Percentiles rank a stretch among this genome's conserved stretches.
phyloP scores from a whole-genome alignment of 805 yeast genomes.

The Lipomyces japonicus region DNA sequence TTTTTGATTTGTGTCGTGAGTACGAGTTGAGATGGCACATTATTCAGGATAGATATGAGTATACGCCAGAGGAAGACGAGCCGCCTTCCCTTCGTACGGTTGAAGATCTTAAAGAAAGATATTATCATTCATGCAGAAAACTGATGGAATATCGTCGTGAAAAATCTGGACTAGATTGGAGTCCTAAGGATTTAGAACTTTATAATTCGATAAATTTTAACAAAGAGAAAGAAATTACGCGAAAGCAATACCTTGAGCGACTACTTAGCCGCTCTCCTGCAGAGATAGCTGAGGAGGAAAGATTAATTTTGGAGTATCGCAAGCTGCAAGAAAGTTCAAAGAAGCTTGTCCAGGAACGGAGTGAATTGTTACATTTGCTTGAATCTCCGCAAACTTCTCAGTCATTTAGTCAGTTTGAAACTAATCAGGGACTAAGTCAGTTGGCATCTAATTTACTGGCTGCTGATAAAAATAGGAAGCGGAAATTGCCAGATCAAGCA shows the following conservation, averaged over 20 bases:
- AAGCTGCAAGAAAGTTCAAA: conserved; percentile 90
- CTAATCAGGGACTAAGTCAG: conserved; percentile 87
- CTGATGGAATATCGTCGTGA: conserved; percentile 47
- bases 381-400: conserved; percentile 85
- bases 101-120: conserved; percentile 81
- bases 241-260: conserved; percentile 76
- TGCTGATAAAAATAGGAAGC: conserved; percentile 53
- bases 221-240: conserved; percentile 64
- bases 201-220: conserved; percentile 66
- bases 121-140: conserved; percentile 63
- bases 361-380: conserved; percentile 66
- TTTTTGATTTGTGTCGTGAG: conserved; percentile 59
- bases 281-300: conserved; percentile 96
- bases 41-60: conserved; percentile 57
- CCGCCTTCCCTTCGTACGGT: conserved; percentile 43
- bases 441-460: conserved; percentile 74
- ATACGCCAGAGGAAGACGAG: conserved; percentile 25
- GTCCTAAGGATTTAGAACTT: conserved; percentile 48
- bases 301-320: conserved; percentile 85
- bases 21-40: conserved; percentile 70
- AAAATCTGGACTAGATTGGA: conserved; percentile 41
- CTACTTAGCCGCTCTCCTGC: conserved; percentile 84
- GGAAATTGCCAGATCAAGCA: conserved; percentile 36
- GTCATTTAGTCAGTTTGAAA: conserved; percentile 67
- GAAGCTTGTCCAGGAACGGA: conserved; percentile 78